Conservation (phyloP, 2,329 filamentous ascomycete genomes). For the Purpureocillium takamizusanense region DNA sequence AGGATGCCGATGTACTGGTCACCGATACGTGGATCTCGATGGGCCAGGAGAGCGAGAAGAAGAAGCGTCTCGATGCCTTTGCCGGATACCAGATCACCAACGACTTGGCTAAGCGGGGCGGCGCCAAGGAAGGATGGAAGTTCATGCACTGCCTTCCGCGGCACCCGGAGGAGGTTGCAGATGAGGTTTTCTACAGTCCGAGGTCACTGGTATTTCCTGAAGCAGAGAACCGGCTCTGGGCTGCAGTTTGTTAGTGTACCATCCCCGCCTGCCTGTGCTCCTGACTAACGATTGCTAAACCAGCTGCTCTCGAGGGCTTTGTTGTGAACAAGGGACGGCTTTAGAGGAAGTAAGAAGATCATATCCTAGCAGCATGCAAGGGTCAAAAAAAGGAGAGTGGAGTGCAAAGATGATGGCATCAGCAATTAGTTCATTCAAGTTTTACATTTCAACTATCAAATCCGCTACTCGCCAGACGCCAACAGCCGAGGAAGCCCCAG, state of each 20-base stretch:
- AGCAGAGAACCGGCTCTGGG: conserved; percentile 90
- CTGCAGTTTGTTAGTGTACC: conserved; percentile 59
- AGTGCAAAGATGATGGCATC: conserved; percentile 6
- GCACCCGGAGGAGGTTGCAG: conserved; percentile 84
- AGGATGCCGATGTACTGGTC: conserved; percentile 79
- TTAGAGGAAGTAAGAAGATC: conserved; percentile 3
- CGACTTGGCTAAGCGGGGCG: conserved; percentile 73
- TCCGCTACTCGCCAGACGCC: conserved; percentile 10
- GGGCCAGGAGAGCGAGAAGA: conserved; percentile 84
- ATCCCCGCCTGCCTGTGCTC: not conserved
- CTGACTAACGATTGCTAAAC: not conserved
- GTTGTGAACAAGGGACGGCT: conserved; percentile 91
- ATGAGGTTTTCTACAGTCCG: conserved; percentile 87
- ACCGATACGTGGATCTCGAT: conserved; percentile 99
- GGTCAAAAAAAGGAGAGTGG: not conserved
- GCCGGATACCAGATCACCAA: conserved; percentile 85
- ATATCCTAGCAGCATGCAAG: not conserved
- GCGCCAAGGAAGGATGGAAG: conserved; percentile 83
- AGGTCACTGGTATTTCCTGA: conserved; percentile 86
- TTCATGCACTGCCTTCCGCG: conserved; percentile 98
- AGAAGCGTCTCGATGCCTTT: conserved; percentile 72
- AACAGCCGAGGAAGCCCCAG: not conserved
- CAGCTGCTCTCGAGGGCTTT: conserved; percentile 74
- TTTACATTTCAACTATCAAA: conserved; percentile 6
- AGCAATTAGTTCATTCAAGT: conserved; percentile 4